Conservation (phyloP, 768 basidiomycete genomes). For the Coprinellus aureogranulatus region DNA sequence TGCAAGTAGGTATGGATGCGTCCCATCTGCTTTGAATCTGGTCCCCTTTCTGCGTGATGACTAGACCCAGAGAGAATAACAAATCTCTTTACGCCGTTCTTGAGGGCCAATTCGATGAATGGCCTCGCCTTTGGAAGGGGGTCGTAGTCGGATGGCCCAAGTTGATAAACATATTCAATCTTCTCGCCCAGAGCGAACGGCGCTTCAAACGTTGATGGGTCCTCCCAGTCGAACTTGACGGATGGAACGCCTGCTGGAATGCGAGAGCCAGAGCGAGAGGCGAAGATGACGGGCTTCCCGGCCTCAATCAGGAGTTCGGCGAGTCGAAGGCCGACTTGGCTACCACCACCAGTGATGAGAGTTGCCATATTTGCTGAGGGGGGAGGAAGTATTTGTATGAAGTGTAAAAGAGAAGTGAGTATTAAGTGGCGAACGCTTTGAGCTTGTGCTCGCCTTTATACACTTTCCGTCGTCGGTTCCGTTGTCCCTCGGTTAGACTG, state of each 20-base stretch:
- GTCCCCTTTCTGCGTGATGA: neutral
- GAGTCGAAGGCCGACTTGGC: conserved; percentile 18
- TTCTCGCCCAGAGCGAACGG: neutral
- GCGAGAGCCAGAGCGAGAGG: conserved; percentile 16
- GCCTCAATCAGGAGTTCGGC: conserved; percentile 16
- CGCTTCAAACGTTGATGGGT: conserved; percentile 18
- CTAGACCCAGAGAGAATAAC: conserved; percentile 21
- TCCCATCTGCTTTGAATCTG: conserved; percentile 5
- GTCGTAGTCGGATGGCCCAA: conserved; percentile 20
- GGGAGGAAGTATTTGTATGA: too few species aligned
- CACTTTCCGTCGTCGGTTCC: too few species aligned
- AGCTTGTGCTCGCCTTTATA: too few species aligned
- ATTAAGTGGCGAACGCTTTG: too few species aligned
- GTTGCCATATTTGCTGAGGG: conserved; percentile 26
- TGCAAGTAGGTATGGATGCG: conserved; percentile 18
- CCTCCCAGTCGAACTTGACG: conserved; percentile 34
- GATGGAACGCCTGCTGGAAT: conserved; percentile 18
- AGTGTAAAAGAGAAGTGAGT: too few species aligned
- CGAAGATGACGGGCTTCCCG: conserved; percentile 16
- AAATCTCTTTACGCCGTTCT: conserved; percentile 25
- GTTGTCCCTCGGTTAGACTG: too few species aligned
- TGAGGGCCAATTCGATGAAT: conserved; percentile 28
- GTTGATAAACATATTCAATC: conserved; percentile 31
- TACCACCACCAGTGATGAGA: conserved; percentile 26
- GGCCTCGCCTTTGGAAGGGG: conserved; percentile 14